A percentile compares a stretch with the other conserved stretches of the same genome.
Evolutionary conservation across 805 yeast species (phyloP).

Genomic region (Lachancea waltii): DNA sequence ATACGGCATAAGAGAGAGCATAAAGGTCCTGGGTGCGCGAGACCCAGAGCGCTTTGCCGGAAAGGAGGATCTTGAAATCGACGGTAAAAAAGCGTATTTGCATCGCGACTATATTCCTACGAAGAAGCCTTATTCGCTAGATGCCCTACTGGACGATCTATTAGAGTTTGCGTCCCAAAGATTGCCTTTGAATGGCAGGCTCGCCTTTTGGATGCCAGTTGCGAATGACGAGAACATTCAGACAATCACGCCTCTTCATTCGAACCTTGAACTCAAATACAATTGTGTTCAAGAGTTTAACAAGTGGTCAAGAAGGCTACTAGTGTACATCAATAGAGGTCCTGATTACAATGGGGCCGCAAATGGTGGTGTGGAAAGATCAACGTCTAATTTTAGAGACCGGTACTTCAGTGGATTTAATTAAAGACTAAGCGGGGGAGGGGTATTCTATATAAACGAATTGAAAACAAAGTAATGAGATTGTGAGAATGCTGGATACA

Average conservation of each 20-base stretch:
- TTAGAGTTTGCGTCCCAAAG: constrained; percentile 65
- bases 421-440: constrained; percentile 7
- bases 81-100: constrained; percentile 71
- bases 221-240: constrained; percentile 77
- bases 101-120: constrained; percentile 86
- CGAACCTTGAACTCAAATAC: constrained; percentile 59
- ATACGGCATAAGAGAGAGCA: constrained; percentile 93
- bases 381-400: constrained; percentile 59
- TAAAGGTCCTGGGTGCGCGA: constrained; percentile 84
- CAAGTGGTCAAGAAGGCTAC: constrained; percentile 85
- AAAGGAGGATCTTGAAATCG: constrained; percentile 64
- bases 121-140: constrained; percentile 81
- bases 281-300: constrained; percentile 82
- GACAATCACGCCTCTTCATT: constrained; percentile 73
- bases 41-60: constrained; percentile 63
- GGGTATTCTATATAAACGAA: neutral
- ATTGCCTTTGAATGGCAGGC: constrained; percentile 67
- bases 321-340: constrained; percentile 71
- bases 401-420: constrained; percentile 68
- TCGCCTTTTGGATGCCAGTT: constrained; percentile 95
- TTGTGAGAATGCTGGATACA: neutral
- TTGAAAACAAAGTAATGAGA: neutral
- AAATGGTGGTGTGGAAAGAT: constrained; percentile 38
- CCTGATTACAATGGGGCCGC: constrained; percentile 46
- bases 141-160: constrained; percentile 69